Evolutionary conservation across 2,329 filamentous ascomycete species (phyloP).

Genomic region (Cytospora piceae): DNA sequence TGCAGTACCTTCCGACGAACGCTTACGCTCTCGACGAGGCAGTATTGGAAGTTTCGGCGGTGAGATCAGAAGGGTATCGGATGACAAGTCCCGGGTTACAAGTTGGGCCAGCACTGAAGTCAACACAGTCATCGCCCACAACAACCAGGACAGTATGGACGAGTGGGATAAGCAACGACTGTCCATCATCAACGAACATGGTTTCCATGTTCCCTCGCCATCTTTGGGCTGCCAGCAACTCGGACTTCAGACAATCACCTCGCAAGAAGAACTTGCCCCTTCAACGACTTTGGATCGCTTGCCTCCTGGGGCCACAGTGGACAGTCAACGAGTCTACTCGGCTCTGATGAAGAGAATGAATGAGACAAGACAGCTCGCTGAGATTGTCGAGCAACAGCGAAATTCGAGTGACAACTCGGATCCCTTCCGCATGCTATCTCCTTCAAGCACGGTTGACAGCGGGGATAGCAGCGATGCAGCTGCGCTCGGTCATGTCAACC

Average conservation of each 20-base stretch:
- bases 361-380: conserved; percentile 41
- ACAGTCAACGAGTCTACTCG: conserved; percentile 65
- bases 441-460: conserved; percentile 21
- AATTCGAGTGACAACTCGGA: conserved; percentile 31
- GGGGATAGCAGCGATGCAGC: conserved; percentile 4
- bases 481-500: background rate
- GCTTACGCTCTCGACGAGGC: conserved; percentile 56
- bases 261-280: conserved; percentile 28
- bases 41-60: conserved; percentile 56
- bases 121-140: conserved; percentile 55
- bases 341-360: conserved; percentile 63
- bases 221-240: conserved; percentile 38
- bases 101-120: conserved; percentile 72
- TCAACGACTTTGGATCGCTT: conserved; percentile 8
- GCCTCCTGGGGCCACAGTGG: conserved; percentile 42
- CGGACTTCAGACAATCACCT: conserved; percentile 36
- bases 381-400: conserved; percentile 31
- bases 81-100: conserved; percentile 67
- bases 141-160: conserved; percentile 39
- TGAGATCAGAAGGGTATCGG: conserved; percentile 43
- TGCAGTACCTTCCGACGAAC: conserved; percentile 48
- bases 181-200: conserved; percentile 66
- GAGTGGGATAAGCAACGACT: conserved; percentile 60
- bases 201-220: conserved; percentile 47
- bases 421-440: conserved; percentile 28